Percentiles rank a stretch among this genome's conserved stretches.
Conservation (phyloP, 2,329 filamentous ascomycete species). For the Scopulariopsis brevicaulis region DNA sequence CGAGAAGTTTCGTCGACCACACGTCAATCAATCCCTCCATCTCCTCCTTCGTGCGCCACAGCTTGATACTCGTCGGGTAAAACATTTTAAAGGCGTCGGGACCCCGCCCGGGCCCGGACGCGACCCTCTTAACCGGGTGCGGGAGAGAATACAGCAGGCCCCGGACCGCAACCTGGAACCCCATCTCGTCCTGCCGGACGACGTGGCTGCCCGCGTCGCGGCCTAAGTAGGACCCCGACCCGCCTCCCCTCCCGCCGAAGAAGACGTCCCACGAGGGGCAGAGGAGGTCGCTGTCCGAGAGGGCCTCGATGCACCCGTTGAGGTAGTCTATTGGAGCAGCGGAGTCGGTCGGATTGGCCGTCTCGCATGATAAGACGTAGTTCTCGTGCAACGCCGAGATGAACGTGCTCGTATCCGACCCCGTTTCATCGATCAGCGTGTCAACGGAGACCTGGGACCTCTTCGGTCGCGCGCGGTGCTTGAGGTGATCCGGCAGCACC, state of each 20-base stretch:
- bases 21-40: conserved; percentile 61
- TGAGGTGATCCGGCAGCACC: conserved; percentile 46
- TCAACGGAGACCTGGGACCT: conserved; percentile 58
- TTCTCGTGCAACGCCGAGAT: conserved; percentile 89
- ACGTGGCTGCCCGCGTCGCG: conserved; percentile 56
- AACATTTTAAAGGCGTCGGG: conserved; percentile 77
- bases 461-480: conserved; percentile 45
- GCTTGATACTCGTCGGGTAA: conserved; percentile 72
- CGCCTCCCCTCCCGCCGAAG: conserved; percentile 47
- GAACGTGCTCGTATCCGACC: conserved; percentile 85
- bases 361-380: conserved; percentile 73
- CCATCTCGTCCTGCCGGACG: conserved; percentile 85
- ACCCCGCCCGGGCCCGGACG: conserved; percentile 10
- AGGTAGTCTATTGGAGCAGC: conserved; percentile 63
- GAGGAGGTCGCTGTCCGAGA: conserved; percentile 83
- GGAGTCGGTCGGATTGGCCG: conserved; percentile 32
- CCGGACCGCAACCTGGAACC: conserved; percentile 81
- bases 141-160: conserved; percentile 80
- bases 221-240: conserved; percentile 27
- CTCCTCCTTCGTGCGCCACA: conserved; percentile 79
- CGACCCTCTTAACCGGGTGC: conserved; percentile 67
- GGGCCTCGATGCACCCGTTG: conserved; percentile 71
- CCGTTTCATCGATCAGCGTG: conserved; percentile 79
- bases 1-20: conserved; percentile 52
- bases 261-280: conserved; percentile 60